Base-by-base conservation (phyloP, 1,284 basidiomycete species). In the Ceratobasidium sp. region DNA sequence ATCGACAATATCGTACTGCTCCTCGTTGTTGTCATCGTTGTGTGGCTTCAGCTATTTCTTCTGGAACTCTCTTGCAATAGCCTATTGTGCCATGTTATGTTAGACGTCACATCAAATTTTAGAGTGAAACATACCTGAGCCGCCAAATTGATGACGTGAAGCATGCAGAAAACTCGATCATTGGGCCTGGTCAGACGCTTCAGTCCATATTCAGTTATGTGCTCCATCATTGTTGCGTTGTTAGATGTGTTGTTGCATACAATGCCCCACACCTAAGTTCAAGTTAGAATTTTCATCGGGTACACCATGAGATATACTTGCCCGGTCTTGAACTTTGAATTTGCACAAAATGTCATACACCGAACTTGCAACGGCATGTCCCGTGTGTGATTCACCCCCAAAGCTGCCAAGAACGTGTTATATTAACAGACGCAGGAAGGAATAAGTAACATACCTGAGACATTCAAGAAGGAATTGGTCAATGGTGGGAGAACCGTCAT, bases 201-300 rank as follows among this genome's bases (percentile, higher is more conserved):
- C 37, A 37, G 37, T 8, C 37, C 8, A 8, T 37, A 37, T 37
- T 37, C 37, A 8, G 37, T 8, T 8, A 37, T 37, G 8, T 37
- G 37, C 2, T 52, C n/a, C 67, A 70, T 57, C 52, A 70, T 70
- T 6, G 2, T 22, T 0, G 13, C 52, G 54, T 70, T 70, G 40
- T 70, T 70, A 0, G 52, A 70, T 1, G 67, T 52, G 34, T 70
- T 70, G 22, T 70, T 22, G 40, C 67, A 70, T 7, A 57, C 54
- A 13, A 57, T 54, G 5, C 37, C 67, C 67, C 67, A 70, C 0
- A 70, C 67, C 67, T 70, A 49, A 25, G 37, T 4, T 2, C 8
- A 37, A 37, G 37, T 51, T 1, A 34, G 2, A 37, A 37, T 2
- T 37, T 2, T 37, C 37, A 37, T 8, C 37, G 8, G 15, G 11